These are phyloP conservation scores for Penicillium riverlandense DNA, from an alignment of 495 filamentous ascomycete species.

Conservation along the genomic window DNA sequence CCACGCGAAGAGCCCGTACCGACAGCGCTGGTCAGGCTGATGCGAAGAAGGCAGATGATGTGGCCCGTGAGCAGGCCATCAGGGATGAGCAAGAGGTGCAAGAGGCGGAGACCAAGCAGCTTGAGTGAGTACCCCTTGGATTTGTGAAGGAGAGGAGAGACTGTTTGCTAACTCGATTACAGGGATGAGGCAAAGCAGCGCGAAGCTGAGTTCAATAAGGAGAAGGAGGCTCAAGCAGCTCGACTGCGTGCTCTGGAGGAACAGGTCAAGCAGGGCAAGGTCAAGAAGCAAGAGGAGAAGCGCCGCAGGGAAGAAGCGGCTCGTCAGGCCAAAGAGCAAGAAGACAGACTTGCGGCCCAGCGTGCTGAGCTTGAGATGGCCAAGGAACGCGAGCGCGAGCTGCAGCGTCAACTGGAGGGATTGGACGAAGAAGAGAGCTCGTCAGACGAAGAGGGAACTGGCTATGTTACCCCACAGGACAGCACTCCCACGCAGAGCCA, in stretches of 20 bases:
- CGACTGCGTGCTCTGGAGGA: slow-evolving; percentile 85
- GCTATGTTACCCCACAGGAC: slow-evolving; percentile 73
- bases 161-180: slow-evolving; percentile 22
- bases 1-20: slow-evolving; percentile 63
- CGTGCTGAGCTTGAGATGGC: slow-evolving; percentile 89
- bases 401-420: slow-evolving; percentile 78
- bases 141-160: slow-evolving; percentile 5
- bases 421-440: slow-evolving; percentile 66
- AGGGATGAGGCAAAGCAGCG: slow-evolving; percentile 72
- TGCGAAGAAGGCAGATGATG: slow-evolving; percentile 50
- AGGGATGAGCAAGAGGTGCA: slow-evolving; percentile 71
- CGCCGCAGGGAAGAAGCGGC: slow-evolving; percentile 80
- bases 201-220: slow-evolving; percentile 70
- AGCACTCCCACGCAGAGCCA: slow-evolving; percentile 70
- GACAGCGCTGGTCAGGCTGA: slow-evolving; percentile 54
- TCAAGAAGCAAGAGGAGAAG: slow-evolving; percentile 97
- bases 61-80: slow-evolving; percentile 52
- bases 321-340: slow-evolving; percentile 81
- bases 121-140: slow-evolving; percentile 67
- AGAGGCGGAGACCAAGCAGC: slow-evolving; percentile 60
- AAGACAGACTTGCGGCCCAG: slow-evolving; percentile 74
- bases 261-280: slow-evolving; percentile 85
- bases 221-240: slow-evolving; percentile 74
- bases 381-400: slow-evolving; percentile 76
- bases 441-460: slow-evolving; percentile 81